Base-by-base conservation (phyloP, 495 filamentous ascomycete species). In the Aspergillus kassunensis region DNA sequence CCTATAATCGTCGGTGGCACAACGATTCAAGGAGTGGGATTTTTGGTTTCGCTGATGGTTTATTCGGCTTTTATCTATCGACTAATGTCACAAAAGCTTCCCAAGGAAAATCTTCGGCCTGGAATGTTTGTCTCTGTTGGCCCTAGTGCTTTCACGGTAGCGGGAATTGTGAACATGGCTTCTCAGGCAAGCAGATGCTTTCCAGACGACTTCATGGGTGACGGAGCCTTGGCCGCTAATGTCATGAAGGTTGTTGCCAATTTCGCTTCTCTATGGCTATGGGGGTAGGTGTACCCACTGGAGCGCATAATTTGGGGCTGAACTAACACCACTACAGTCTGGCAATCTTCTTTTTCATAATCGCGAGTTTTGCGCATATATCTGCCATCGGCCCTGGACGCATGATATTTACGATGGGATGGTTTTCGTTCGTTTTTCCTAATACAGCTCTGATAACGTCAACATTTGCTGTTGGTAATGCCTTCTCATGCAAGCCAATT, bases 41-140 rank as follows among this genome's bases (percentile, higher is more conserved):
- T 92, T 61, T 65, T 93, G 57, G 88, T 95, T 47, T 85, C 85
- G 5, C 74, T 91, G 54, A 91, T 91, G 88, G 83, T 93, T 24
- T 90, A 89, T 55, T 83, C 87, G 13, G 87, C 90, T 31, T 95
- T 90, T 59, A 80, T 95, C 31, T 93, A 93, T 63, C 80, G 90
- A 31, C 77, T 95, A 35, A 95, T 95, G 90, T 92, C 90, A 1
- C 88, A 93, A 58, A 95, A 95, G 65, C 77, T 95, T 0, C 90
- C 90, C 4, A 78, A 80, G 51, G 89, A 90, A 62, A 81, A 75
- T 43, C 76, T 87, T 31, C 79, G 90, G 12, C 90, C 90, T 0
- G 89, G 86, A 41, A 89, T 93, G 79, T 93, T 93, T 56, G 89
- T 93, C 40, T 86, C 80, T 3, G 86, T 95, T 31, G 89, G 89